These are phyloP conservation scores for Aspergillus caelatus DNA, from an alignment of 2,329 filamentous ascomycete genomes.

Conservation along the genomic window DNA sequence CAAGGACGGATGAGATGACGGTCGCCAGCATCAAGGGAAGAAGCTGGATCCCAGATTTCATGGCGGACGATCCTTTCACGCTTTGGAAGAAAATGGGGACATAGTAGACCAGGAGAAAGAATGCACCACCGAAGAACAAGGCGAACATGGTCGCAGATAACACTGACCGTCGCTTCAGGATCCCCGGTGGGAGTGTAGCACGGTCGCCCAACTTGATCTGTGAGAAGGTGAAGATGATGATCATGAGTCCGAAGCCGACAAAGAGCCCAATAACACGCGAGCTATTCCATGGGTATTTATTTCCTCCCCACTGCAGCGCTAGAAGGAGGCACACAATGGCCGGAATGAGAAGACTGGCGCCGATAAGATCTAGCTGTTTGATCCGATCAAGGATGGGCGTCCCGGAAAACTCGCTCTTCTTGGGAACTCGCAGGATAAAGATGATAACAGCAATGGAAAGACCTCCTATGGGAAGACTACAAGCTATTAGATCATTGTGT, in stretches of 20 bases:
- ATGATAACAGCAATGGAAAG: slow-evolving; percentile 49
- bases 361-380: slow-evolving; percentile 40
- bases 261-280: slow-evolving; percentile 28
- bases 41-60: slow-evolving; percentile 49
- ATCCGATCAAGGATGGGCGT: slow-evolving; percentile 43
- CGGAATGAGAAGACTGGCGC: slow-evolving; percentile 34
- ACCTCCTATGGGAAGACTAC: slow-evolving; percentile 42
- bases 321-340: slow-evolving; percentile 26
- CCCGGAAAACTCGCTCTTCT: slow-evolving; percentile 31
- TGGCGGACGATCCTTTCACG: slow-evolving; percentile 45
- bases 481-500: not conserved
- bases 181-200: slow-evolving; percentile 53
- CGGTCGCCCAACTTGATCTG: slow-evolving; percentile 52
- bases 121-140: slow-evolving; percentile 40
- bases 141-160: slow-evolving; percentile 34
- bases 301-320: slow-evolving; percentile 29
- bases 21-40: slow-evolving; percentile 43
- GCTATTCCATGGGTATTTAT: slow-evolving; percentile 24
- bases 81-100: slow-evolving; percentile 54
- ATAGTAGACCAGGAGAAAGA: slow-evolving; percentile 46
- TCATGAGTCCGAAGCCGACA: slow-evolving; percentile 28
- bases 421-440: slow-evolving; percentile 50
- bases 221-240: slow-evolving; percentile 47
- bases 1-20: slow-evolving; percentile 37
- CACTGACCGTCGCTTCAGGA: slow-evolving; percentile 52